phyloP scores from a whole-genome alignment of 306 rosid species.

The Carpinus viminea region DNA sequence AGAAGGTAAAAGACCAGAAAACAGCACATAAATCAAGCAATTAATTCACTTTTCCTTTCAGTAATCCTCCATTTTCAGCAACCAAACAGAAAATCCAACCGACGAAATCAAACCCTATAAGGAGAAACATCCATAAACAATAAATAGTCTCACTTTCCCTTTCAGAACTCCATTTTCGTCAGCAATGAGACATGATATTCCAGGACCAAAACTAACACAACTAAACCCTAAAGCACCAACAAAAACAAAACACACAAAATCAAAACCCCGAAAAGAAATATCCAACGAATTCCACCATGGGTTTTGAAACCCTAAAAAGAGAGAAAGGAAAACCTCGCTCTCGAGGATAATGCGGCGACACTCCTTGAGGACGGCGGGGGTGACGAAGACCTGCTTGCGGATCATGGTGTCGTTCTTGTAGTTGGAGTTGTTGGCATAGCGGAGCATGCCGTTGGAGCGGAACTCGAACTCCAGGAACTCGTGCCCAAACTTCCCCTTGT shows the following conservation, averaged over 20 bases:
- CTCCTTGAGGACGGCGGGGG: slow-evolving; percentile 89
- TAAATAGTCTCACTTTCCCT: too few species aligned
- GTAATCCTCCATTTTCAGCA: not conserved
- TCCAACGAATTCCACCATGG: not conserved
- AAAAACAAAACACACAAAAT: not conserved
- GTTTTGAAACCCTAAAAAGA: slow-evolving; percentile 9
- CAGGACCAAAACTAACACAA: too few species aligned
- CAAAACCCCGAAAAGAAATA: not conserved
- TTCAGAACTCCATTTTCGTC: too few species aligned
- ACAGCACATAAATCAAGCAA: not conserved
- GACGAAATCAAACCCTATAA: not conserved
- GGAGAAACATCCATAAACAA: too few species aligned
- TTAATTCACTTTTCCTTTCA: not conserved
- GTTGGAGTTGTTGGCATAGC: slow-evolving; percentile 97
- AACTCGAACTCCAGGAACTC: slow-evolving; percentile 97
- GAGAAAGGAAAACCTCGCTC: slow-evolving; percentile 56
- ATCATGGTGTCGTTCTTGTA: slow-evolving; percentile 98
- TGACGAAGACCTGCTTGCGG: slow-evolving; percentile 92
- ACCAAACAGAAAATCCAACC: not conserved
- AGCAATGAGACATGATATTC: too few species aligned
- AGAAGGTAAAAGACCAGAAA: not conserved
- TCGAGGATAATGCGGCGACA: slow-evolving; percentile 87
- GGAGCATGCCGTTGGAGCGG: slow-evolving; percentile 87
- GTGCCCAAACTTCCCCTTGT: slow-evolving; percentile 92
- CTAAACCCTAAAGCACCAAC: not conserved